Percentiles rank a stretch among this genome's conserved stretches.
Evolutionary conservation across 2,329 filamentous ascomycete genomes (phyloP).

Genomic region (Penicillium sp.): DNA sequence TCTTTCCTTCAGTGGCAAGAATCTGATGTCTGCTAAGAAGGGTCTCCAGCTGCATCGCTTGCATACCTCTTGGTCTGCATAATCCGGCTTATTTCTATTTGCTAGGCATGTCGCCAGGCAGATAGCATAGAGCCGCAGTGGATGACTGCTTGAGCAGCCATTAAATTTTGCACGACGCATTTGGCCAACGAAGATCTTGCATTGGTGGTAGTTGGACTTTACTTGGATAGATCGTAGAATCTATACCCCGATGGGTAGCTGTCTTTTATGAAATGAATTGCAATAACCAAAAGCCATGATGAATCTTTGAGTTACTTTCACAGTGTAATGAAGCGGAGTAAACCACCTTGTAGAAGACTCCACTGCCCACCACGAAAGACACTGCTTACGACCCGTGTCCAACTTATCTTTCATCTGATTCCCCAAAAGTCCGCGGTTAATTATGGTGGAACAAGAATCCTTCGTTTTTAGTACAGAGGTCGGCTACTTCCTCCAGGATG

Average conservation of each 20-base stretch:
- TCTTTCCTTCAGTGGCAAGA: constrained; percentile 10
- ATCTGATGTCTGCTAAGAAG: constrained; percentile 11
- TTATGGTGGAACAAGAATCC: constrained; percentile 13
- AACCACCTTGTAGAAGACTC: neutral
- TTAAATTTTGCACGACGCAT: neutral
- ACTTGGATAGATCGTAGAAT: neutral
- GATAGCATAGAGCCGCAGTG: neutral
- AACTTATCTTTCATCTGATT: neutral
- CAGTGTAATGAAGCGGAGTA: neutral
- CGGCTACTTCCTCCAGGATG: constrained; percentile 50
- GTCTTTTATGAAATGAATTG: neutral
- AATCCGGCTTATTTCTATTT: neutral
- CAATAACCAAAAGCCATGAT: neutral
- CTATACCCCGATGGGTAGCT: neutral
- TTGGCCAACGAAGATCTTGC: neutral
- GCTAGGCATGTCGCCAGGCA: neutral
- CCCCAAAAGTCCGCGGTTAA: neutral
- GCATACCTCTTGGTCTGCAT: neutral
- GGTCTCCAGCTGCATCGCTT: neutral
- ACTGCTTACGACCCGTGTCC: neutral
- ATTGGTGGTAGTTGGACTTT: neutral
- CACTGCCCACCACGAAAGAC: neutral
- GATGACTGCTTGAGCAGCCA: neutral
- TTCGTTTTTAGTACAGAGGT: constrained; percentile 40
- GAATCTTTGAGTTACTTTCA: neutral